phyloP scores from a whole-genome alignment of 208 protist genomes.

The Wallacemonas collosoma region DNA sequence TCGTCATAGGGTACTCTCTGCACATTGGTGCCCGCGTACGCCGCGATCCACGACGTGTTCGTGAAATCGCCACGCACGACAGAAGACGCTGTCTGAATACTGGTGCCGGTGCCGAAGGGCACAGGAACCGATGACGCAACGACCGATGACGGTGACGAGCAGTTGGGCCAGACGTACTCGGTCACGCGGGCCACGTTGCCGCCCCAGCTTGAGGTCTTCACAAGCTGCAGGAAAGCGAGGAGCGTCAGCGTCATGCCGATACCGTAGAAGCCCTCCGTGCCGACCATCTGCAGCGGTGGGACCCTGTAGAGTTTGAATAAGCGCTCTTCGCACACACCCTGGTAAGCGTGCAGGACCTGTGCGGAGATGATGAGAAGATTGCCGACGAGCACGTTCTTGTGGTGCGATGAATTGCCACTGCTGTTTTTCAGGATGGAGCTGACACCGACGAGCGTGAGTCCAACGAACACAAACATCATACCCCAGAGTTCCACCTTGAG shows the following conservation, averaged over 20 bases:
- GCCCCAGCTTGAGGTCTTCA: conserved; percentile 51
- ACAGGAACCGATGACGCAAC: not conserved
- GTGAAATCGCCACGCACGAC: conserved; percentile 13
- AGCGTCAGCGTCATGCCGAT: conserved; percentile 69
- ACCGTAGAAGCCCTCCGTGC: conserved; percentile 90
- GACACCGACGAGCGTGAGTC: conserved; percentile 71
- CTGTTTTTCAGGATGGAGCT: conserved; percentile 31
- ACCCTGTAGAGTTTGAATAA: conserved; percentile 72
- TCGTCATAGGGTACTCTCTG: conserved; percentile 67
- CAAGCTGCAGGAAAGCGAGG: conserved; percentile 70
- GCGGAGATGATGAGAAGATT: conserved; percentile 81
- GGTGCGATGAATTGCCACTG: conserved; percentile 17
- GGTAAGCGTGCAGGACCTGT: conserved; percentile 88
- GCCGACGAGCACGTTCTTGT: conserved; percentile 57
- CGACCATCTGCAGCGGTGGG: conserved; percentile 85
- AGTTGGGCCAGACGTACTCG: conserved; percentile 21
- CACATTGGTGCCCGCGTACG: not conserved
- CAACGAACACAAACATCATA: conserved; percentile 57
- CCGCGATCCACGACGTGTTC: conserved; percentile 21
- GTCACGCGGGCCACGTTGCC: conserved; percentile 39
- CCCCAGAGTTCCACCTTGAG: conserved; percentile 67
- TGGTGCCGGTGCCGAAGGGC: not conserved
- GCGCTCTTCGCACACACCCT: conserved; percentile 90
- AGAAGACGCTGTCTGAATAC: not conserved
- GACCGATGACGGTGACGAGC: not conserved